Conservation (phyloP, 352 stramenopile genomes). For the Nothophytophthora sp. region DNA sequence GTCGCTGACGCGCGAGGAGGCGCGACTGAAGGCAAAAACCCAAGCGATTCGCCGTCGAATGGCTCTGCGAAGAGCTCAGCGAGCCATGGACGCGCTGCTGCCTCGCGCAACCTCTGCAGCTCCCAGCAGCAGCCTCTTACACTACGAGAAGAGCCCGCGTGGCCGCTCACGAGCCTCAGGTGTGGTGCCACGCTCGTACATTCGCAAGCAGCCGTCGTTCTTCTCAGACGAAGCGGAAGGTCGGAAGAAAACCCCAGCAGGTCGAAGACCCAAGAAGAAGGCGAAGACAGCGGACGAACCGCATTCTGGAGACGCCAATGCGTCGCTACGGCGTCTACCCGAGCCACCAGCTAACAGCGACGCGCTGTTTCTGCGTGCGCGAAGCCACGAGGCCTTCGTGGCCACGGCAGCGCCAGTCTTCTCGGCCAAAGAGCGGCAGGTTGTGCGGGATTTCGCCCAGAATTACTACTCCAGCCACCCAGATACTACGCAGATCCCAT, state of each 20-base stretch:
- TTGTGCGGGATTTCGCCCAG: conserved; percentile 51
- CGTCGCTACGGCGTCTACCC: conserved; percentile 2
- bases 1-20: conserved; percentile 39
- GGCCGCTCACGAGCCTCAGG: conserved; percentile 10
- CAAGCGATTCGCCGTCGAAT: conserved; percentile 51
- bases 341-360: conserved; percentile 59
- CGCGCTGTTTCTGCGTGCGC: conserved; percentile 43
- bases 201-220: conserved; percentile 59
- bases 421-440: conserved; percentile 54
- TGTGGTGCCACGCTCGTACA: conserved; percentile 51
- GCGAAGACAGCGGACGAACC: conserved; percentile 13
- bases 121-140: no score
- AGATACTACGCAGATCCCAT: conserved; percentile 23
- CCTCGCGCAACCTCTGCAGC: no score
- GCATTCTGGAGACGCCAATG: background rate
- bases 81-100: conserved; percentile 43
- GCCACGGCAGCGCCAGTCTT: conserved; percentile 51
- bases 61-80: conserved; percentile 51
- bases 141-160: conserved; percentile 28
- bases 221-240: conserved; percentile 46
- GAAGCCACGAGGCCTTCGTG: conserved; percentile 64
- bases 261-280: conserved; percentile 38
- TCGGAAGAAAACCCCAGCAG: no score
- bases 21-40: conserved; percentile 31
- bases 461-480: conserved; percentile 21